Conservation (phyloP, 2,329 filamentous ascomycete genomes). For the Hypoxylon sp. region DNA sequence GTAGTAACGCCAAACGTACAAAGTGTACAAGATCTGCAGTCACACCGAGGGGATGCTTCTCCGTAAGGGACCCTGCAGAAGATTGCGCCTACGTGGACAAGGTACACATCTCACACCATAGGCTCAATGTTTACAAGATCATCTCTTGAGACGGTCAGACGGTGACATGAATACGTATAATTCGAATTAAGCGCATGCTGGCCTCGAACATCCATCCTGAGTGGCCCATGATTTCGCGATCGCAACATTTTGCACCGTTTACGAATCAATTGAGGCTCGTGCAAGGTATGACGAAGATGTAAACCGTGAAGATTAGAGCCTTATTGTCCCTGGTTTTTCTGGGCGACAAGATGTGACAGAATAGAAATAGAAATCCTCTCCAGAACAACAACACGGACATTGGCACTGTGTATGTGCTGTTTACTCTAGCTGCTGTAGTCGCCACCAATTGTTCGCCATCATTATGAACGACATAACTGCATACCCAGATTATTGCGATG, state of each 20-base stretch:
- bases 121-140: slow-evolving; percentile 24
- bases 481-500: slow-evolving; percentile 36
- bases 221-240: slow-evolving; percentile 29
- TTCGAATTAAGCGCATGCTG: slow-evolving; percentile 16
- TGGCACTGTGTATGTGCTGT: slow-evolving; percentile 7
- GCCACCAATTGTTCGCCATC: slow-evolving; percentile 18
- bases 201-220: slow-evolving; percentile 22
- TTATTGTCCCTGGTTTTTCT: too few species aligned
- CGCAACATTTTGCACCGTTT: slow-evolving; percentile 17
- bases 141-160: slow-evolving; percentile 15
- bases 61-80: slow-evolving; percentile 36
- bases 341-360: too few species aligned
- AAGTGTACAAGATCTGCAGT: slow-evolving; percentile 33
- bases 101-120: slow-evolving; percentile 13
- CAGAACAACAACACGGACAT: too few species aligned
- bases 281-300: slow-evolving; percentile 34
- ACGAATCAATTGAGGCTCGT: slow-evolving; percentile 33
- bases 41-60: slow-evolving; percentile 32
- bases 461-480: slow-evolving; percentile 27
- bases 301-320: slow-evolving; percentile 19
- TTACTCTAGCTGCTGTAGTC: neutral
- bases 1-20: slow-evolving; percentile 20
- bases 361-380: too few species aligned
- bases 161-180: slow-evolving; percentile 10
- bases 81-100: slow-evolving; percentile 32